Conservation (phyloP, 371 early-diverging fungal genomes). For the Actinomortierella ambigua region DNA sequence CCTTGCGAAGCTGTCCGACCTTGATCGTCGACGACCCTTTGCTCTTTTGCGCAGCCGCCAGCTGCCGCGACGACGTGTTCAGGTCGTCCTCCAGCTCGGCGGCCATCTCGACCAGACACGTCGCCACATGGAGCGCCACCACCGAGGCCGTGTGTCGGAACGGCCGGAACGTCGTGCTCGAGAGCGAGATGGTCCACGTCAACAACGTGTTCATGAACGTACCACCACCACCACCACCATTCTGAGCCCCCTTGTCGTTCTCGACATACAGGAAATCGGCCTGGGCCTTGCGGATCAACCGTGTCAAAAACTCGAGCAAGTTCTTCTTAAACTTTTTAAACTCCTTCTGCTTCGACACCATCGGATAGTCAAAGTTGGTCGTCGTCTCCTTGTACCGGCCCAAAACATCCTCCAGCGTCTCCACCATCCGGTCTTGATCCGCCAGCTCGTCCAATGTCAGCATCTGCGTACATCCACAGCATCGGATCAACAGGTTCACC, state of each 20-base stretch:
- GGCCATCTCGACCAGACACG: conserved; percentile 67
- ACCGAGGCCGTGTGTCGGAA: conserved; percentile 90
- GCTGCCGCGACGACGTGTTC: conserved; percentile 69
- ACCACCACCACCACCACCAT: conserved; percentile 59
- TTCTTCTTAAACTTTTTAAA: conserved; percentile 61
- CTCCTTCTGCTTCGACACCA: conserved; percentile 63
- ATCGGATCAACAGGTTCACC: conserved; percentile 34
- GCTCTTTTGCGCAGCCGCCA: conserved; percentile 51
- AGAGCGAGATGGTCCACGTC: conserved; percentile 47
- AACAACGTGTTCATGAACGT: conserved; percentile 52
- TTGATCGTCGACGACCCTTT: conserved; percentile 37
- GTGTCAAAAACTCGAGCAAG: conserved; percentile 61
- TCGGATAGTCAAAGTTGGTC: conserved; percentile 64
- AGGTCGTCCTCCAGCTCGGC: conserved; percentile 61
- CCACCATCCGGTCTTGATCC: conserved; percentile 45
- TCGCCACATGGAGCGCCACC: conserved; percentile 63
- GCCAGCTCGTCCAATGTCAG: conserved; percentile 29
- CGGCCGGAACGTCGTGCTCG: conserved; percentile 79
- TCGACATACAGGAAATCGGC: conserved; percentile 57
- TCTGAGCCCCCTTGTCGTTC: conserved; percentile 63
- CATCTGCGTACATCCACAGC: conserved; percentile 35
- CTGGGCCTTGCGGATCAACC: conserved; percentile 64
- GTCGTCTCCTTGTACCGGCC: conserved; percentile 50
- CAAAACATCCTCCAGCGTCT: conserved; percentile 45
- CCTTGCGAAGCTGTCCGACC: conserved; percentile 49